Conservation (phyloP, 2,329 filamentous ascomycete species). For the Daldinia eschscholtzii region DNA sequence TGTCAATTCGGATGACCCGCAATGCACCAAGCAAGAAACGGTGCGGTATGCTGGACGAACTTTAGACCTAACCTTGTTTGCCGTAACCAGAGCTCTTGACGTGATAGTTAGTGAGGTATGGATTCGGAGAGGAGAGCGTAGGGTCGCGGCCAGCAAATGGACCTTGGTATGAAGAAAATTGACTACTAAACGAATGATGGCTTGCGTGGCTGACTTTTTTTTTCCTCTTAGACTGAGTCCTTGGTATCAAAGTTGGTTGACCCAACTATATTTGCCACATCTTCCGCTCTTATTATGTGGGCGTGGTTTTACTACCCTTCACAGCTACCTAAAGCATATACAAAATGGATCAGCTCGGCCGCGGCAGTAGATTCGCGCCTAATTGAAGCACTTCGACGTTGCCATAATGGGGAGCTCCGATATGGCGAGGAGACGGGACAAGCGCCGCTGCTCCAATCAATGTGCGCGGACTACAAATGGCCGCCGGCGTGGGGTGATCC, state of each 20-base stretch:
- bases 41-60: slow-evolving; percentile 73
- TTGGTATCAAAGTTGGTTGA: slow-evolving; percentile 66
- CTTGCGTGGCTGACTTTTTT: slow-evolving; percentile 42
- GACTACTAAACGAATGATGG: not conserved
- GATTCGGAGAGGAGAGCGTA: slow-evolving; percentile 62
- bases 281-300: slow-evolving; percentile 86
- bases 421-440: slow-evolving; percentile 83
- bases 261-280: slow-evolving; percentile 77
- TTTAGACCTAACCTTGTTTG: slow-evolving; percentile 85
- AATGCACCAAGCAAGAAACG: slow-evolving; percentile 37
- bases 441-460: slow-evolving; percentile 73
- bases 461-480: slow-evolving; percentile 79
- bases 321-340: slow-evolving; percentile 78
- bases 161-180: slow-evolving; percentile 56
- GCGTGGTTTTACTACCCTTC: slow-evolving; percentile 84
- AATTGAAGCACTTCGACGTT: slow-evolving; percentile 78
- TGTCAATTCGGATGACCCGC: slow-evolving; percentile 49
- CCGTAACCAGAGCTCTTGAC: slow-evolving; percentile 78
- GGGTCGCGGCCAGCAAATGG: slow-evolving; percentile 61
- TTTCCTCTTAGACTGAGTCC: slow-evolving; percentile 53
- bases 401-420: slow-evolving; percentile 70
- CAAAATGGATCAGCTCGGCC: slow-evolving; percentile 83
- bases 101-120: slow-evolving; percentile 76
- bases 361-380: slow-evolving; percentile 81
- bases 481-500: slow-evolving; percentile 82